A percentile compares a stretch with the other conserved stretches of the same genome.
These are phyloP conservation scores for Lipomyces yamadae DNA, from an alignment of 805 yeast genomes.

Conservation along the genomic window DNA sequence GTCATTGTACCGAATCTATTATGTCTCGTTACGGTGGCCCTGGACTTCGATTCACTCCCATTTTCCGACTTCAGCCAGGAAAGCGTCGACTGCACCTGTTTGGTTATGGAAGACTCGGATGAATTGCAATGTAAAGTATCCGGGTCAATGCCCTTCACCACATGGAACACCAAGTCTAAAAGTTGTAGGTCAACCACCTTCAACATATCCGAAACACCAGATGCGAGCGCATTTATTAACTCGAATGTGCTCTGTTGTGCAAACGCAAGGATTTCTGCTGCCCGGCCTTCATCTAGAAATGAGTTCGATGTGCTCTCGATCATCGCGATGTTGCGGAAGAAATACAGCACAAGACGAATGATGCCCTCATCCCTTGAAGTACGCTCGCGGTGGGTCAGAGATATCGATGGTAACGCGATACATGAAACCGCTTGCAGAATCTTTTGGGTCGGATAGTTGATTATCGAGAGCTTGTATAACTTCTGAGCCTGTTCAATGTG, in stretches of 20 bases:
- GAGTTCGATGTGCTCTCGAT: slow-evolving; percentile 71
- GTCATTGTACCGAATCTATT: slow-evolving; percentile 88
- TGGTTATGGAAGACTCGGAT: neutral
- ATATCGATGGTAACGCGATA: slow-evolving; percentile 65
- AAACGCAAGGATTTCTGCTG: slow-evolving; percentile 61
- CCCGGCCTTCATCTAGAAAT: slow-evolving; percentile 69
- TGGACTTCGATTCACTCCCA: slow-evolving; percentile 61
- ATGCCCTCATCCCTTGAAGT: slow-evolving; percentile 73
- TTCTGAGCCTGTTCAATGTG: slow-evolving; percentile 70
- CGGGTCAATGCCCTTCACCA: slow-evolving; percentile 62
- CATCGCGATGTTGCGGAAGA: slow-evolving; percentile 76
- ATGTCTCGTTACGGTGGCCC: slow-evolving; percentile 68
- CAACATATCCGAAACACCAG: slow-evolving; percentile 67
- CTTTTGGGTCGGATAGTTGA: slow-evolving; percentile 62
- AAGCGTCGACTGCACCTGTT: slow-evolving; percentile 17
- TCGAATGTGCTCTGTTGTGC: slow-evolving; percentile 73
- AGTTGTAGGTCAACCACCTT: slow-evolving; percentile 65
- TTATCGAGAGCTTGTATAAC: slow-evolving; percentile 68
- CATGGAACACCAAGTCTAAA: slow-evolving; percentile 69
- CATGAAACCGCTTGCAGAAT: slow-evolving; percentile 72
- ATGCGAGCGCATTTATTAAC: slow-evolving; percentile 71
- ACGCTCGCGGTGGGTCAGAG: slow-evolving; percentile 59
- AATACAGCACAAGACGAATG: slow-evolving; percentile 68
- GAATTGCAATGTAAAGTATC: slow-evolving; percentile 41
- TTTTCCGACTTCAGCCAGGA: slow-evolving; percentile 57